Evolutionary conservation across 2,329 filamentous ascomycete species (phyloP).

Genomic region (Trichoderma cornu-damae): DNA sequence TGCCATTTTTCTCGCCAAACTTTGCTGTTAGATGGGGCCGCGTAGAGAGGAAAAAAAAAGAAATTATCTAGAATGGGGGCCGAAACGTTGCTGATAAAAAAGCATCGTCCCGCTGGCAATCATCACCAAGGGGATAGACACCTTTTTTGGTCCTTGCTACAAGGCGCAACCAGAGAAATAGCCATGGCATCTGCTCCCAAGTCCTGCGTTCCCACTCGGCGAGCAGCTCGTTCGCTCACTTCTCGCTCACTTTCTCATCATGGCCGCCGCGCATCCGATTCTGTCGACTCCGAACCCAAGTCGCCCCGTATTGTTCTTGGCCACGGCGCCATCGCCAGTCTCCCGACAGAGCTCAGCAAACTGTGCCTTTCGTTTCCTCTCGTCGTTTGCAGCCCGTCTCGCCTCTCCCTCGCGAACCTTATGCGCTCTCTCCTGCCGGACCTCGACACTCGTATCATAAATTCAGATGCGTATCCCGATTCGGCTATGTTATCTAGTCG

Average conservation of each 20-base stretch:
- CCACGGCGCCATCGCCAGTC: constrained; percentile 29
- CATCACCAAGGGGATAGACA: neutral
- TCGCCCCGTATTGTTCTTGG: constrained; percentile 35
- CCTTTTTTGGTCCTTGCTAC: neutral
- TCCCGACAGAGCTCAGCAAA: constrained; percentile 33
- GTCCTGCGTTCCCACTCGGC: constrained; percentile 10
- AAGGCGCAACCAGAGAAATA: neutral
- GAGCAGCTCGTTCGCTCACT: neutral
- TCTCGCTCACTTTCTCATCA: neutral
- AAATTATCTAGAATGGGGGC: neutral
- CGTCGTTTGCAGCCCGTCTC: constrained; percentile 37
- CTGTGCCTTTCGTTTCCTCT: constrained; percentile 33
- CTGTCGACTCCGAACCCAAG: neutral
- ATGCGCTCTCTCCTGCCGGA: constrained; percentile 34
- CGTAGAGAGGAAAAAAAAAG: neutral
- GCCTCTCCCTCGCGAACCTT: constrained; percentile 31
- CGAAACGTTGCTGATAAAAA: neutral
- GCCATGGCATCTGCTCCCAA: constrained; percentile 12
- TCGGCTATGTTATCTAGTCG: constrained; percentile 34
- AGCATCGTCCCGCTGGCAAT: neutral
- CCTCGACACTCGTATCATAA: constrained; percentile 31
- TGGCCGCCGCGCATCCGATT: neutral
- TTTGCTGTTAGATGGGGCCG: neutral
- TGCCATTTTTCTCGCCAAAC: constrained; percentile 10
- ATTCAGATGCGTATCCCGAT: constrained; percentile 29